These are phyloP conservation scores for Zangia roseola DNA, from an alignment of 768 basidiomycete species.

Conservation along the genomic window DNA sequence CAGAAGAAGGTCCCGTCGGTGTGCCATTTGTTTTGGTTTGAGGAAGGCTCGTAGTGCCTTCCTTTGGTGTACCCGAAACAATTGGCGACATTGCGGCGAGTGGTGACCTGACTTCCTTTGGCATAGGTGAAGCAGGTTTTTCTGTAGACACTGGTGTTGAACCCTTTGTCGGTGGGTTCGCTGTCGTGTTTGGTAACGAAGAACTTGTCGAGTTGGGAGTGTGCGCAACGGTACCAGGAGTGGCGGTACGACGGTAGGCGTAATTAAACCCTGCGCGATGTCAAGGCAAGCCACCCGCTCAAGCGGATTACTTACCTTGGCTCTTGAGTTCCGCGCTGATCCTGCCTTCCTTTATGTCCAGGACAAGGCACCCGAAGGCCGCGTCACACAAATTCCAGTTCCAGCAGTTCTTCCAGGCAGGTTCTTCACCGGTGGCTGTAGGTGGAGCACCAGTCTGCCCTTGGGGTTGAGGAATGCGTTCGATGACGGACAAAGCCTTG, in stretches of 20 bases:
- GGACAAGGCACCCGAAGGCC: conserved; percentile 82
- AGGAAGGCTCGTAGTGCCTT: conserved; percentile 35
- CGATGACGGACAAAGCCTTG: conserved; percentile 84
- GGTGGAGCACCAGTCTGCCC: conserved; percentile 38
- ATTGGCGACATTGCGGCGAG: conserved; percentile 36
- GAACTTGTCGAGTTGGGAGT: conserved; percentile 61
- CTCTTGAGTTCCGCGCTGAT: conserved; percentile 91
- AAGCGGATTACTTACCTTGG: conserved; percentile 60
- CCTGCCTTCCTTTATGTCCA: conserved; percentile 90
- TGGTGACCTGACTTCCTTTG: conserved; percentile 34
- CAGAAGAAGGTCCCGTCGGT: conserved; percentile 33
- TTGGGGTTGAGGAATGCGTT: conserved; percentile 66
- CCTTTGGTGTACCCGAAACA: conserved; percentile 29
- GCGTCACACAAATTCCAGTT: conserved; percentile 99
- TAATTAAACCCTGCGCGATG: conserved; percentile 82
- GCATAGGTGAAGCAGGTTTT: conserved; percentile 34
- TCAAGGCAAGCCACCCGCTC: conserved; percentile 6
- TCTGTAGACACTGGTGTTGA: conserved; percentile 36
- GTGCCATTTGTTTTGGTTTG: conserved; percentile 34
- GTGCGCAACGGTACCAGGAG: conserved; percentile 46
- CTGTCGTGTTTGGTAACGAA: conserved; percentile 42
- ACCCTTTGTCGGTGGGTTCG: conserved; percentile 33
- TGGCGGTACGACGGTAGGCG: conserved; percentile 79
- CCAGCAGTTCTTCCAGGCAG: conserved; percentile 99
- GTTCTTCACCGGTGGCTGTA: conserved; percentile 71